phyloP scores from a whole-genome alignment of 2,329 filamentous ascomycete genomes.

The Fusarium sp. region DNA sequence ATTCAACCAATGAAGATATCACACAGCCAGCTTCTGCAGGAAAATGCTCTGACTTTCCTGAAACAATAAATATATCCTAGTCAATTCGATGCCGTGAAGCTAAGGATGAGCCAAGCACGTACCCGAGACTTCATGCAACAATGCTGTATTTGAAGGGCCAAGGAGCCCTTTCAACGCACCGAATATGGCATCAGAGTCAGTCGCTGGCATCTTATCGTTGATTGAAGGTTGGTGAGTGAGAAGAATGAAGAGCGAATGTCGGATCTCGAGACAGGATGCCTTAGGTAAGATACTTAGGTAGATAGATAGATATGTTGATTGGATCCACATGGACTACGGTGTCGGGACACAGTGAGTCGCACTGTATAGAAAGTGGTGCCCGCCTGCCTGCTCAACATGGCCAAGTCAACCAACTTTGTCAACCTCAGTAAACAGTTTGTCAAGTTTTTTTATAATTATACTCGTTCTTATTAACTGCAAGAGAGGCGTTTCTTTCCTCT shows the following conservation, averaged over 20 bases:
- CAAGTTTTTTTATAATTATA: not conserved
- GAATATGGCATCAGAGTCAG: not conserved
- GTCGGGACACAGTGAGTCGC: fast-evolving
- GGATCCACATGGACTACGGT: not conserved
- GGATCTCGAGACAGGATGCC: not conserved
- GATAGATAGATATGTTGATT: not conserved
- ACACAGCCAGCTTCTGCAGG: not conserved
- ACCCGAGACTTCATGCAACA: constrained; percentile 24
- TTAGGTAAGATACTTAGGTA: not conserved
- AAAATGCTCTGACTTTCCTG: not conserved
- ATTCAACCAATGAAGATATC: not conserved
- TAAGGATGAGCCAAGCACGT: not conserved
- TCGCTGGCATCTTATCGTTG: not conserved
- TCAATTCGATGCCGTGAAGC: not conserved
- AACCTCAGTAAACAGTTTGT: not conserved
- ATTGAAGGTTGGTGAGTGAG: not conserved
- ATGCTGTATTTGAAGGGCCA: constrained; percentile 13
- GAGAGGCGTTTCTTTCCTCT: not conserved
- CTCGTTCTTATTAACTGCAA: not conserved
- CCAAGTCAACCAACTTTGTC: not conserved
- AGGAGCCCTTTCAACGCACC: constrained; percentile 21
- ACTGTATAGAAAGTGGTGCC: not conserved
- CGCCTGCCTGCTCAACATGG: not conserved
- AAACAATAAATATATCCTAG: not conserved
- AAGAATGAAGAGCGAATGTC: not conserved